phyloP scores from a whole-genome alignment of 2,329 filamentous ascomycete genomes.

The Ilyonectria mors-panacis region DNA sequence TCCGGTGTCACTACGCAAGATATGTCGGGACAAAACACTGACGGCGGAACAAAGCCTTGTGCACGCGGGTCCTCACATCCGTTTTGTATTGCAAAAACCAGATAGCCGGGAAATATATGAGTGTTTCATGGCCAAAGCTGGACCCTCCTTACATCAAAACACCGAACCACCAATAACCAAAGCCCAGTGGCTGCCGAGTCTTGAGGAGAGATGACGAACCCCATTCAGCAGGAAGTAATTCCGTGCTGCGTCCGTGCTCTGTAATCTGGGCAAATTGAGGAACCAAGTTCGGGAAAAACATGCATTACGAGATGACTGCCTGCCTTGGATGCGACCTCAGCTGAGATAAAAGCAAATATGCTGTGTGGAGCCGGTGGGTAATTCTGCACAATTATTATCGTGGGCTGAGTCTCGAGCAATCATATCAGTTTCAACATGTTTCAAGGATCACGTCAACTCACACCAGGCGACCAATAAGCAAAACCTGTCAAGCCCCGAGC shows the following conservation, averaged over 20 bases:
- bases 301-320: not conserved
- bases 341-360: constrained; percentile 23
- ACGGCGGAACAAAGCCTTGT: too few species aligned
- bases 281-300: not conserved
- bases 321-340: not conserved
- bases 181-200: not conserved
- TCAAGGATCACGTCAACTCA: constrained; percentile 10
- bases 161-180: too few species aligned
- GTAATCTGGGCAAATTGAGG: not conserved
- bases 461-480: constrained; percentile 7
- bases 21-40: too few species aligned
- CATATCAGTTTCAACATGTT: constrained; percentile 8
- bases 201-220: too few species aligned
- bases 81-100: too few species aligned
- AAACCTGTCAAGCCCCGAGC: constrained; percentile 3
- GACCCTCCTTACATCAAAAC: too few species aligned
- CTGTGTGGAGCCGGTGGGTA: constrained; percentile 18
- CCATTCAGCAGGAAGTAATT: not conserved
- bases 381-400: not conserved
- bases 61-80: too few species aligned
- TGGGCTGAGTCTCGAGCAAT: constrained; percentile 19
- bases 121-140: too few species aligned
- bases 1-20: too few species aligned
- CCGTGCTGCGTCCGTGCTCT: not conserved
- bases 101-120: too few species aligned